Evolutionary conservation across 2,329 filamentous ascomycete species (phyloP).

Genomic region (Epicoccum nigrum): DNA sequence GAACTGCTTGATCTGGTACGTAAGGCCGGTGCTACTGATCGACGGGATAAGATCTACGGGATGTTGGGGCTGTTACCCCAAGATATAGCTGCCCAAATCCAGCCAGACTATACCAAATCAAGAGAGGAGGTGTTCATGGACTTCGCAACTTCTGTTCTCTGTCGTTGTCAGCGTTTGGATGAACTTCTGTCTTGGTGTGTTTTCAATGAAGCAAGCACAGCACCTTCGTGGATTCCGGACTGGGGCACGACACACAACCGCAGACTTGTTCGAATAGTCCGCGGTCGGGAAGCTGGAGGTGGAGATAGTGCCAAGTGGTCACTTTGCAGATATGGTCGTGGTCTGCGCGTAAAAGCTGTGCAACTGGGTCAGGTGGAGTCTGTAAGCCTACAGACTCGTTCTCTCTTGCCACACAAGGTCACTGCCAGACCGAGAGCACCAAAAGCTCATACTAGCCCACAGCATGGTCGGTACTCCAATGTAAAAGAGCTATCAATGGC

Average conservation of each 20-base stretch:
- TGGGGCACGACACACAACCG: background rate
- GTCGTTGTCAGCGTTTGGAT: background rate
- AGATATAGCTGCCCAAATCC: background rate
- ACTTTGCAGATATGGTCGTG: background rate
- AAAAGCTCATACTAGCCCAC: background rate
- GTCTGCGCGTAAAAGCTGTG: background rate
- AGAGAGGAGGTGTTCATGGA: background rate
- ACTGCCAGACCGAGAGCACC: background rate
- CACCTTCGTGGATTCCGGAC: background rate
- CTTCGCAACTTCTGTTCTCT: background rate
- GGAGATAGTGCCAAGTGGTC: background rate
- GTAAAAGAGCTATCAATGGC: background rate
- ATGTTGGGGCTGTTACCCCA: background rate
- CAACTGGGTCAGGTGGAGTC: background rate
- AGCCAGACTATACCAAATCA: background rate
- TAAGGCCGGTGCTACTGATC: background rate
- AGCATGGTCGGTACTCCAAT: background rate
- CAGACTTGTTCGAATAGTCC: background rate
- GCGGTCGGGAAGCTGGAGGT: background rate
- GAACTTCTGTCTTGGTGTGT: background rate
- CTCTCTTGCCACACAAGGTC: background rate
- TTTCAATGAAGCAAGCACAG: background rate
- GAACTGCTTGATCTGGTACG: background rate
- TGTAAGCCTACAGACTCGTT: background rate
- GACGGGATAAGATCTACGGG: background rate